phyloP scores from a whole-genome alignment of 164 flowering plant genomes.

The Protea cynaroides region DNA sequence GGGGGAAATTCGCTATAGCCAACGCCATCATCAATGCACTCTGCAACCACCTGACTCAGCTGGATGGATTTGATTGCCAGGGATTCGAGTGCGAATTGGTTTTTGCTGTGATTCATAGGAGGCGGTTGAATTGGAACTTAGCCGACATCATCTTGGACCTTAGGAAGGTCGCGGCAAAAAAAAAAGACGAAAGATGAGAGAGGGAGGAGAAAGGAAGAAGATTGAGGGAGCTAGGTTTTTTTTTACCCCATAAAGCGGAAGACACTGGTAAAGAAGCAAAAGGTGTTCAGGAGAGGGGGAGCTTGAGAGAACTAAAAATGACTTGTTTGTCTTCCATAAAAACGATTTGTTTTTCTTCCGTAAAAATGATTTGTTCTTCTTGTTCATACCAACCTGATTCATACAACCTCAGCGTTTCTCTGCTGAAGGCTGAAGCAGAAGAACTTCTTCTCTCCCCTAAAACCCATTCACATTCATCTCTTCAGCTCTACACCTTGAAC shows the following conservation, averaged over 20 bases:
- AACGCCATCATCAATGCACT: conserved; percentile 93
- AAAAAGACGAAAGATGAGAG: conserved; percentile 10
- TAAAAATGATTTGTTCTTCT: too few species aligned
- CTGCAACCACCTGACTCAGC: conserved; percentile 57
- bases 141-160: conserved; percentile 73
- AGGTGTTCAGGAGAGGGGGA: conserved; percentile 9
- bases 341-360: too few species aligned
- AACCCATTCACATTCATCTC: too few species aligned
- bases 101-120: conserved; percentile 69
- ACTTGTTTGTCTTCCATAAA: too few species aligned
- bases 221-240: neutral
- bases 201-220: conserved; percentile 3
- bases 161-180: conserved; percentile 30
- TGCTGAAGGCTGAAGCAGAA: too few species aligned
- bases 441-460: too few species aligned
- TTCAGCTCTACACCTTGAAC: too few species aligned
- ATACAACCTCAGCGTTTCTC: too few species aligned
- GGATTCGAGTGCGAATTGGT: conserved; percentile 56
- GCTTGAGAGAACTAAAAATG: too few species aligned
- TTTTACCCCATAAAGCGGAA: conserved; percentile 14
- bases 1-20: conserved; percentile 96
- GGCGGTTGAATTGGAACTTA: conserved; percentile 88
- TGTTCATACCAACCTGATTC: too few species aligned
- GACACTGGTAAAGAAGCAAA: too few species aligned
- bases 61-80: conserved; percentile 15